Evolutionary conservation across 225 moss, liverwort and hornwort species (phyloP), one percentile per base, ranked within the genome.

Genomic region (Thuidium tamariscinum): DNA sequence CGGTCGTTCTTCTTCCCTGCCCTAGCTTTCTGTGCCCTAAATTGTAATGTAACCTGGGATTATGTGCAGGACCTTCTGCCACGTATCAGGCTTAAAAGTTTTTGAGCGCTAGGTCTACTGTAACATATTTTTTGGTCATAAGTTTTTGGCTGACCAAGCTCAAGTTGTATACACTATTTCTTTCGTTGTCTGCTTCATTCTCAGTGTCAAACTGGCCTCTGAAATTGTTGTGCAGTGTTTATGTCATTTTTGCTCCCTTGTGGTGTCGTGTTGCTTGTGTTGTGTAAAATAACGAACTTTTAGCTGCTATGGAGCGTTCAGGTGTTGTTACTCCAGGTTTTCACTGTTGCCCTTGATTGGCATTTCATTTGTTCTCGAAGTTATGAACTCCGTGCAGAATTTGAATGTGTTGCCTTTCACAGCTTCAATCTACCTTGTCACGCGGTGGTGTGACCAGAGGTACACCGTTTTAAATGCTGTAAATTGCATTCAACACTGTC

Each of bases 91-190:
- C 84, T 84, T 86, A 72, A 81, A 87, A 83, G 61, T 87, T 91
- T 88, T 87, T 89, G 89, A 93, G 88, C 88, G 61, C 87, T 81
- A 82, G 89, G 86, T 89, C 69, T 87, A 63, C 67, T 90, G 91
- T 91, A 89, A 89, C 90, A 93, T 91, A 87, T 83, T 85, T 87
- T 88, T 93, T 86, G 88, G 88, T 86, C 89, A 79, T 61, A 85
- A 84, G 72, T 82, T 86, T 85, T 87, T 87, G 84, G 83, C 90
- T 90, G 88, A 77, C 88, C 88, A 90, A 88, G 87, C 88, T 89
- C 83, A 85, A 91, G 77, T 72, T 90, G 88, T 91, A 41, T 72
- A 88, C 91, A 75, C 63, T 55, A 70, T 79, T 82, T 75, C 80
- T 70, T 87, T 49, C 34, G 32, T 65, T 29, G 44, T 84, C 68